Evolutionary conservation across 805 yeast genomes (phyloP), one percentile per base, ranked within the genome.

Genomic region (Candida tibetensis): DNA sequence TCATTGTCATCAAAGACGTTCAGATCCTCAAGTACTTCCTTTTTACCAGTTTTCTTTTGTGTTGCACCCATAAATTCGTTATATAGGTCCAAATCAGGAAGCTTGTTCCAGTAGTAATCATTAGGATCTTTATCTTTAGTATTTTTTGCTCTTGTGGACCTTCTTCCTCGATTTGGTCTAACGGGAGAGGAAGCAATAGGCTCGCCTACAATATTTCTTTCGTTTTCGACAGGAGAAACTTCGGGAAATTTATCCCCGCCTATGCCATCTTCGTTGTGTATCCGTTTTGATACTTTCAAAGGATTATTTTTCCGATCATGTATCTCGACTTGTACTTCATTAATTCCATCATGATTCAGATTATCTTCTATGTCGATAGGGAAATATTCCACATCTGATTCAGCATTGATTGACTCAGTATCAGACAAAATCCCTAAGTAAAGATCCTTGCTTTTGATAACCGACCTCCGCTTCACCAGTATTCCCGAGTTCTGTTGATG

Each of bases 71-170:
- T 35, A 10, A 46, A 40, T 30, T 43, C 48, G 22, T 37, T 39
- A 15, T 41, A 44, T 18, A 53, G 43, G 25, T 47, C 49, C 9
- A 42, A 46, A 33, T 52, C 60, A 3, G 58, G 57, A 10, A 46
- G 36, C 32, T 51, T 49, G 18, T 50, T 35, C 57, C 55, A 53
- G 28, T 55, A 53, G n/a, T 46, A 55, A 34, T 49, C 55, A 35
- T 53, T 52, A 13, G 51, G 51, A 30, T 51, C 55, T 5, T 39
- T 29, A 13, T 18, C 22, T 12, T 8, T 13, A 15, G 32, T 4
- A 9, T 22, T 28, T 40, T 15, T 30, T 7, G 15, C 29, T 27
- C 29, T 27, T 7, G 15, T 28, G 32, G 17, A 13, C 28, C n/a
- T 14, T 36, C 19, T 15, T 21, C 17, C 19, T 36, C 3, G 33